phyloP scores from a whole-genome alignment of 2,329 filamentous ascomycete species.

The Ophiostoma pallidulum region DNA sequence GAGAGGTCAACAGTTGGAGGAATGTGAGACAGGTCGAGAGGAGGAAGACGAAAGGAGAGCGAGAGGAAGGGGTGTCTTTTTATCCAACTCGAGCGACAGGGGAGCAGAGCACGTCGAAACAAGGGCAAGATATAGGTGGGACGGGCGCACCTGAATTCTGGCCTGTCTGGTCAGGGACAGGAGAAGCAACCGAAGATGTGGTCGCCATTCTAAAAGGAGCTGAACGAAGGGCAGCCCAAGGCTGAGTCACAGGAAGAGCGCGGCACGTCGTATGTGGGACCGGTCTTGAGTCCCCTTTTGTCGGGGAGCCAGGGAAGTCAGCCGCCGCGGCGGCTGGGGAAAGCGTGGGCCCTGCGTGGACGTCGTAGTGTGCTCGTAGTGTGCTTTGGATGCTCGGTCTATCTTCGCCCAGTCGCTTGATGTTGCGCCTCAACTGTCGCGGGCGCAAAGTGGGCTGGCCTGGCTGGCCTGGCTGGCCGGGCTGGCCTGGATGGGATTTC shows the following conservation, averaged over 20 bases:
- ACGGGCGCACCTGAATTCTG: conserved; percentile 11
- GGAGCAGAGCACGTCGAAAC: too few relatives aligned
- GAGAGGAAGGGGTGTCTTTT: neutral
- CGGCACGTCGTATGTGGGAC: neutral
- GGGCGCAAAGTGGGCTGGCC: too few relatives aligned
- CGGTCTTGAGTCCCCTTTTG: neutral
- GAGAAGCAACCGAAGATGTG: conserved; percentile 9
- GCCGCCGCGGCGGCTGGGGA: conserved; percentile 11
- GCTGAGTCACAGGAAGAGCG: conserved; percentile 12
- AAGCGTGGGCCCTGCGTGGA: conserved; percentile 9
- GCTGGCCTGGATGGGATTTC: neutral
- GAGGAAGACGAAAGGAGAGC: neutral
- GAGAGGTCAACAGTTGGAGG: neutral
- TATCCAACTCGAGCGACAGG: neutral
- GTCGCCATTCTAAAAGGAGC: too few relatives aligned
- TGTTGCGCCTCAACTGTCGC: neutral
- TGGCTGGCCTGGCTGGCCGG: neutral
- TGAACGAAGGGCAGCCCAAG: conserved; percentile 2
- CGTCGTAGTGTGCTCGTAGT: too few relatives aligned
- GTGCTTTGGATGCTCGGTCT: neutral
- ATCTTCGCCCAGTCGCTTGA: neutral
- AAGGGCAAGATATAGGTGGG: neutral
- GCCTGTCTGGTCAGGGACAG: conserved; percentile 10
- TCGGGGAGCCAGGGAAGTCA: conserved; percentile 6
- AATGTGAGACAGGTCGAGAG: neutral